These are phyloP conservation scores for Claviceps spartinae DNA, from an alignment of 2,329 filamentous ascomycete species.

Conservation along the genomic window DNA sequence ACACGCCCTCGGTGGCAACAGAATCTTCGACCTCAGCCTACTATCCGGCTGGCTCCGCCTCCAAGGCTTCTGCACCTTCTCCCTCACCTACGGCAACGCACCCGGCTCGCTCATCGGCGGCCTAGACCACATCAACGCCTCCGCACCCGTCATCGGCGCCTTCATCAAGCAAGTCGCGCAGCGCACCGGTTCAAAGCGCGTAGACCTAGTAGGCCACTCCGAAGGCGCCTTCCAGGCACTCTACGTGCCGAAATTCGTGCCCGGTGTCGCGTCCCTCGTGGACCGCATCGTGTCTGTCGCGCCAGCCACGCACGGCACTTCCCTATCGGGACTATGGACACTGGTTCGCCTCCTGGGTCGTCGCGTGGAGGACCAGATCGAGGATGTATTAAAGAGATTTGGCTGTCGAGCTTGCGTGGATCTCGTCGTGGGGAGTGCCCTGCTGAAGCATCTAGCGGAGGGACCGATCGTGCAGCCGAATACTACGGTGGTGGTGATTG, in stretches of 20 bases:
- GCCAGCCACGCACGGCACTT: slow-evolving; percentile 12
- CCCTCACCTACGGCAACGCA: slow-evolving; percentile 9
- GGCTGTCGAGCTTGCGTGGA: slow-evolving; percentile 9
- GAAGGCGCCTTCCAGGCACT: slow-evolving; percentile 12
- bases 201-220: slow-evolving; percentile 13
- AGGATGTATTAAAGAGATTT: slow-evolving; percentile 1
- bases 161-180: slow-evolving; percentile 8
- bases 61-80: slow-evolving; percentile 11
- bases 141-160: slow-evolving; percentile 9
- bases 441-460: slow-evolving; percentile 6
- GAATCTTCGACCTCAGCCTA: slow-evolving; percentile 9
- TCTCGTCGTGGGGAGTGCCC: slow-evolving; percentile 3
- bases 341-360: slow-evolving; percentile 3
- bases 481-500: slow-evolving; percentile 7
- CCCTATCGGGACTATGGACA: slow-evolving; percentile 7
- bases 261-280: slow-evolving; percentile 6
- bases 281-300: slow-evolving; percentile 11
- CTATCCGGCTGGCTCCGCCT: slow-evolving; percentile 9
- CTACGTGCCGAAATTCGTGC: slow-evolving; percentile 10
- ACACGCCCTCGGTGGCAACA: slow-evolving; percentile 11
- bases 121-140: slow-evolving; percentile 9
- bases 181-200: slow-evolving; percentile 9
- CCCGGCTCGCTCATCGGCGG: slow-evolving; percentile 8
- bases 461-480: slow-evolving; percentile 9
- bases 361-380: neutral